Evolutionary conservation across 768 basidiomycete genomes (phyloP).

Genomic region (Holtermannia corniformis): DNA sequence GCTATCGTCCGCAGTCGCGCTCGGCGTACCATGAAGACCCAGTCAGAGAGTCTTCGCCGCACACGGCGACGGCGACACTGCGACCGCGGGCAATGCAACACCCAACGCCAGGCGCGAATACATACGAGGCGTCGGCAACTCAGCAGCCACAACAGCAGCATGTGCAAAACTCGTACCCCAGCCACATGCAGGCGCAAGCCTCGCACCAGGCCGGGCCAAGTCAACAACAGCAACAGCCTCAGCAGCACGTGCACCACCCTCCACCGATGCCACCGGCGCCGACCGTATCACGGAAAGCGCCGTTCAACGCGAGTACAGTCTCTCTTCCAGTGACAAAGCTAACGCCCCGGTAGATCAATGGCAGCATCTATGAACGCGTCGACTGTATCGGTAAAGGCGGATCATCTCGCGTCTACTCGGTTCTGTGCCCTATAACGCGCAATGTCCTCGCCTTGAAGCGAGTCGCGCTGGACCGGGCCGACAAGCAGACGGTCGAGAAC

Average conservation of each 20-base stretch:
- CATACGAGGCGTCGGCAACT: background rate
- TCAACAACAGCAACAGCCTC: slow-evolving; percentile 3
- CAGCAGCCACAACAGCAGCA: background rate
- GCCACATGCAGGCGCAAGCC: background rate
- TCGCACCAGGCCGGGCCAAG: background rate
- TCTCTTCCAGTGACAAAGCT: background rate
- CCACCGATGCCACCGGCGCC: slow-evolving; percentile 8
- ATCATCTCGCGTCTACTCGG: slow-evolving; percentile 89
- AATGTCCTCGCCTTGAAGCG: slow-evolving; percentile 86
- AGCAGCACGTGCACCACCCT: slow-evolving; percentile 2
- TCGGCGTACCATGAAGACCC: background rate
- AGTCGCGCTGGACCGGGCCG: slow-evolving; percentile 79
- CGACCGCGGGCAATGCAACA: background rate
- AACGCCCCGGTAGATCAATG: slow-evolving; percentile 62
- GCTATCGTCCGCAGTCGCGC: background rate
- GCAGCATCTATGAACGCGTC: slow-evolving; percentile 68
- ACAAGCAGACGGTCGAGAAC: slow-evolving; percentile 75
- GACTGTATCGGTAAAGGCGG: slow-evolving; percentile 90
- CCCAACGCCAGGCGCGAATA: background rate
- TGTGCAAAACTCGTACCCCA: background rate
- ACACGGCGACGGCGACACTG: background rate
- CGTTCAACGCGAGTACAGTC: slow-evolving; percentile 11
- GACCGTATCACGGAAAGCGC: slow-evolving; percentile 18
- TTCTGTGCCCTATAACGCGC: slow-evolving; percentile 58
- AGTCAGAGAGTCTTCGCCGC: background rate